Conservation (phyloP, 805 yeast species). For the Priceomyces castillae region DNA sequence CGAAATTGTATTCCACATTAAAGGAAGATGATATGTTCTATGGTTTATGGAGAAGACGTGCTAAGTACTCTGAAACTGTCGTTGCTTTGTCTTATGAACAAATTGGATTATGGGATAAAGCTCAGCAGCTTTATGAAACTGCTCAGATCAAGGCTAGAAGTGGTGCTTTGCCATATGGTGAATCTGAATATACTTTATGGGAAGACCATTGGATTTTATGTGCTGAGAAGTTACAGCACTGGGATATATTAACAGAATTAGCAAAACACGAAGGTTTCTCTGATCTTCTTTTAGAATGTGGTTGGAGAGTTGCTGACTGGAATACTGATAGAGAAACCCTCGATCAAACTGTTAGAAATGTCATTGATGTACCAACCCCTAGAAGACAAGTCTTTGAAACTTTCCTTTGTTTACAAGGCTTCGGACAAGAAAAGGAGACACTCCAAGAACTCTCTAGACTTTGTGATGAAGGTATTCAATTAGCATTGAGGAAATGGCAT, state of each 20-base stretch:
- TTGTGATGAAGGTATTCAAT: conserved; percentile 95
- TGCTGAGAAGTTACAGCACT: conserved; percentile 94
- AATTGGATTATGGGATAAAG: conserved; percentile 91
- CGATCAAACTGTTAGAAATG: conserved; percentile 90
- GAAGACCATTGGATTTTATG: conserved; percentile 98
- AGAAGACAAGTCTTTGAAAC: conserved; percentile 95
- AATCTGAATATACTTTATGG: conserved; percentile 93
- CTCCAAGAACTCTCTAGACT: conserved; percentile 78
- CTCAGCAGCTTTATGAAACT: conserved; percentile 88
- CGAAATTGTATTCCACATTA: conserved; percentile 81
- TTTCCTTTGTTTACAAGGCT: conserved; percentile 87
- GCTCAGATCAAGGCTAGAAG: conserved; percentile 96
- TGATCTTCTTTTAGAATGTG: conserved; percentile 93
- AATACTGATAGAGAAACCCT: conserved; percentile 89
- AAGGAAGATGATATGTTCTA: conserved; percentile 97
- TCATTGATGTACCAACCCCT: conserved; percentile 98
- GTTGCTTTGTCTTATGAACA: conserved; percentile 93
- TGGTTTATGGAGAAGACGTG: conserved; percentile 96
- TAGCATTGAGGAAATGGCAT: conserved; percentile 90
- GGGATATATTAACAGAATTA: conserved; percentile 95
- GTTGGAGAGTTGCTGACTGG: conserved; percentile 99
- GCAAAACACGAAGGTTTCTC: conserved; percentile 98
- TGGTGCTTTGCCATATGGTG: conserved; percentile 93
- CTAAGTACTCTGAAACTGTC: conserved; percentile 90
- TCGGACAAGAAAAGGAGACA: conserved; percentile 85